Percentiles rank a stretch among this genome's conserved stretches.
Evolutionary conservation across 306 rosid genomes (phyloP).

Genomic region (Quercus engelmannii): DNA sequence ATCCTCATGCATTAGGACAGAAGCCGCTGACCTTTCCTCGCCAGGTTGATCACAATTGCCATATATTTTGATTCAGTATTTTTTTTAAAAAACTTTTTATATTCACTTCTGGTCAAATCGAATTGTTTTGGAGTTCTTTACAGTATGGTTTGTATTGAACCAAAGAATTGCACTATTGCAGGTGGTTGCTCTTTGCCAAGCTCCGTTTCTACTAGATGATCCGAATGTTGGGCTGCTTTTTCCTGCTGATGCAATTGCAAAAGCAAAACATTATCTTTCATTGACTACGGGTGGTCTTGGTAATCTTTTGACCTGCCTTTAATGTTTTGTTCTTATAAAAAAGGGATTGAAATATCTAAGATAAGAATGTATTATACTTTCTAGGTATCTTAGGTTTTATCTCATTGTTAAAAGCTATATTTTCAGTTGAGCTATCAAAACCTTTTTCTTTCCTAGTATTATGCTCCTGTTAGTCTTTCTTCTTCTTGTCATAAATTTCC

Average conservation of each 20-base stretch:
- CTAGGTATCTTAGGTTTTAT: neutral
- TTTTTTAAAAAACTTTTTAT: neutral
- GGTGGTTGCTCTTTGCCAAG: constrained; percentile 99
- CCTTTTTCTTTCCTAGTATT: neutral
- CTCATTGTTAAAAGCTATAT: neutral
- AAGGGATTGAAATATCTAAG: neutral
- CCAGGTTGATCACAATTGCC: constrained; percentile 57
- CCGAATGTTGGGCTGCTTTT: constrained; percentile 88
- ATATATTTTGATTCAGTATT: constrained; percentile 15
- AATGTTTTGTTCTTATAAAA: neutral
- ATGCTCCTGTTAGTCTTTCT: neutral
- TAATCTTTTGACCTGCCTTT: constrained; percentile 32
- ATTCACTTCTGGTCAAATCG: constrained; percentile 10
- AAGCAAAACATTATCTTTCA: constrained; percentile 83
- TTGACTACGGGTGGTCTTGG: constrained; percentile 92
- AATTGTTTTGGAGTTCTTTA: neutral
- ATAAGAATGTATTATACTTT: neutral
- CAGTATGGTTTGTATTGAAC: constrained; percentile 22
- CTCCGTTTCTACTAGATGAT: constrained; percentile 94
- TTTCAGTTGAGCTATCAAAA: neutral
- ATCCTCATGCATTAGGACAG: constrained; percentile 99
- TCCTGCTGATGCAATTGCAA: constrained; percentile 99
- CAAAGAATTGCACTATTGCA: constrained; percentile 26
- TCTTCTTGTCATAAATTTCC: neutral
- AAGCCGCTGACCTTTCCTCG: constrained; percentile 97